Evolutionary conservation across 2,329 filamentous ascomycete species (phyloP).

Genomic region (Botrytis squamosa): DNA sequence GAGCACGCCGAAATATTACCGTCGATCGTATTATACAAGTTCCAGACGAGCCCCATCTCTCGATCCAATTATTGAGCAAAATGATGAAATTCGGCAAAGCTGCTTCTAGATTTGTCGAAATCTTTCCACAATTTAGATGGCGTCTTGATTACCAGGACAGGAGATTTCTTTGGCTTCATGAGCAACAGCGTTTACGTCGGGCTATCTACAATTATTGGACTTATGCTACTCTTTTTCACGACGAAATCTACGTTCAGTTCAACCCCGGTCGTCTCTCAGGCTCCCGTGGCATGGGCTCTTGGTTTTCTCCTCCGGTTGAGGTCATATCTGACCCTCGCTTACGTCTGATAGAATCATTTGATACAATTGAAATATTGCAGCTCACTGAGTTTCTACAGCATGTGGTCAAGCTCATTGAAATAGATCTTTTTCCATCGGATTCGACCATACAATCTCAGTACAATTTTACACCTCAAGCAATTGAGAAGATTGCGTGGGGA

Average conservation of each 20-base stretch:
- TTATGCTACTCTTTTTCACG: slow-evolving; percentile 37
- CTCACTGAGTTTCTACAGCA: slow-evolving; percentile 36
- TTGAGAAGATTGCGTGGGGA: slow-evolving; percentile 38
- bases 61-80: slow-evolving; percentile 35
- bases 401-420: slow-evolving; percentile 33
- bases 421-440: slow-evolving; percentile 37
- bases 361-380: slow-evolving; percentile 34
- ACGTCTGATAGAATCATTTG: slow-evolving; percentile 34
- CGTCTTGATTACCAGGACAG: slow-evolving; percentile 35
- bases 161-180: slow-evolving; percentile 33
- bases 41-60: slow-evolving; percentile 30
- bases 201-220: slow-evolving; percentile 39
- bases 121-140: slow-evolving; percentile 39
- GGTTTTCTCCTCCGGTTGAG: slow-evolving; percentile 26
- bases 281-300: neutral
- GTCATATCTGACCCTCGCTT: slow-evolving; percentile 32
- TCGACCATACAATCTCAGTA: slow-evolving; percentile 35
- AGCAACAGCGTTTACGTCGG: slow-evolving; percentile 33
- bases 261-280: slow-evolving; percentile 23
- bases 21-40: slow-evolving; percentile 32
- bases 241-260: slow-evolving; percentile 35
- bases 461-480: slow-evolving; percentile 28
- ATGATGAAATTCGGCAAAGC: slow-evolving; percentile 37
- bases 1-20: slow-evolving; percentile 33
- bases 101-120: slow-evolving; percentile 36